These are phyloP conservation scores for Ajuga reptans DNA, from an alignment of 305 asterid genomes.

Conservation along the genomic window DNA sequence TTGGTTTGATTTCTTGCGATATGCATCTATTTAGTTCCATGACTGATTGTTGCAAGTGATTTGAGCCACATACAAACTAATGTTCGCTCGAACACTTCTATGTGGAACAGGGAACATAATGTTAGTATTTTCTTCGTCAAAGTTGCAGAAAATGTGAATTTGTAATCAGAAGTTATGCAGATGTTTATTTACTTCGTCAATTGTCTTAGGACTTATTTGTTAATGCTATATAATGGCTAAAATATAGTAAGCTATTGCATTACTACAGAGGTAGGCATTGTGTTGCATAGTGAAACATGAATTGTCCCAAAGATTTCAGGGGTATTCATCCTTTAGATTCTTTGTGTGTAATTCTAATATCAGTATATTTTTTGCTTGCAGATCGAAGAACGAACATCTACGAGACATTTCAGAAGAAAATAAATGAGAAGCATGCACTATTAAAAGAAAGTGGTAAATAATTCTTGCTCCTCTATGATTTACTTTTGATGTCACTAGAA, in stretches of 20 bases:
- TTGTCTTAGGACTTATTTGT: not conserved
- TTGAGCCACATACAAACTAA: not conserved
- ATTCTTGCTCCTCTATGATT: conserved; percentile 15
- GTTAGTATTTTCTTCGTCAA: not conserved
- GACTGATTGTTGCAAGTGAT: not conserved
- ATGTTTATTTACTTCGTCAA: not conserved
- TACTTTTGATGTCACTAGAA: not conserved
- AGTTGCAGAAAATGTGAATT: conserved; percentile 3
- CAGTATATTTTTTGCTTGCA: conserved; percentile 39
- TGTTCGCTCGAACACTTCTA: conserved; percentile 3
- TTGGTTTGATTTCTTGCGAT: not conserved
- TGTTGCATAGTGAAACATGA: conserved; percentile 4
- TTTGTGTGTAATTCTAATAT: conserved; percentile 14
- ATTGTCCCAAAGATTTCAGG: not conserved
- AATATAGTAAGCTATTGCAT: not conserved
- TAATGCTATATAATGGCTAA: not conserved
- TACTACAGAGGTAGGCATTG: conserved; percentile 2
- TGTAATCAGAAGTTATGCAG: not conserved
- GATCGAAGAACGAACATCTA: conserved; percentile 70
- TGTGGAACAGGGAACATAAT: conserved; percentile 1
- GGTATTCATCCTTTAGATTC: not conserved
- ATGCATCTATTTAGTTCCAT: not conserved
- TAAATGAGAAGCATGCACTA: conserved; percentile 61
- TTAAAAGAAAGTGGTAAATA: conserved; percentile 75
- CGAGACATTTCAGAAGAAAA: conserved; percentile 81